phyloP scores from a whole-genome alignment of 176 grass and related monocot genomes.

The Aegilops speltoides region DNA sequence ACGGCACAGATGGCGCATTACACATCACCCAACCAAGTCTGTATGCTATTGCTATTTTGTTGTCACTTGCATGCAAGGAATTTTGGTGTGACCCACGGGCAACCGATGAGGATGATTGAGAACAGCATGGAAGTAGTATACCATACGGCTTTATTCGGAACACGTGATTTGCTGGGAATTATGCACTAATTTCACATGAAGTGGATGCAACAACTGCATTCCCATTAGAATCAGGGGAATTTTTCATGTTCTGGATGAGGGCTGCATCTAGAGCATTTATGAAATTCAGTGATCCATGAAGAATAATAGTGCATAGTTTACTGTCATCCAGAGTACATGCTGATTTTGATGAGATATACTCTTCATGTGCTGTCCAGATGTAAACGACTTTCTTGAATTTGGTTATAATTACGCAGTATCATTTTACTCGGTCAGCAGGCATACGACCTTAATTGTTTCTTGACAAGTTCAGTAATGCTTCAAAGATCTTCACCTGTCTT shows the following conservation, averaged over 20 bases:
- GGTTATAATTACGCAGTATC: not conserved
- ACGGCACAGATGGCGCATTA: not conserved
- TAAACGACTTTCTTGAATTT: not conserved
- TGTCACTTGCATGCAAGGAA: conserved; percentile 1
- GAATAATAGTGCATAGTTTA: not conserved
- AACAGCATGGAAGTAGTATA: not conserved
- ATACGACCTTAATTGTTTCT: not conserved
- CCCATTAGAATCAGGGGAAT: not conserved
- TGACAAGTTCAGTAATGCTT: conserved; percentile 16
- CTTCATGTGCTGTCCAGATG: not conserved
- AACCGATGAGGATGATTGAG: conserved; percentile 28
- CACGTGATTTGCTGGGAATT: not conserved
- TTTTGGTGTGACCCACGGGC: conserved; percentile 27
- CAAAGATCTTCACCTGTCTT: conserved; percentile 6
- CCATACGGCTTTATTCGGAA: not conserved
- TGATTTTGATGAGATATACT: not conserved
- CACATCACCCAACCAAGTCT: not conserved
- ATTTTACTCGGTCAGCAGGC: not conserved
- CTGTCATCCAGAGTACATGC: not conserved
- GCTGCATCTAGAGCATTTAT: not conserved
- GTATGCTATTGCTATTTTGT: conserved; percentile 5
- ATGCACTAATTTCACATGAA: not conserved
- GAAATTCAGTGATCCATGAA: not conserved
- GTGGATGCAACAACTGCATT: not conserved
- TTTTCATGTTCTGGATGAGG: not conserved